Base-by-base conservation (phyloP, 495 filamentous ascomycete species). In the Penicillium subrubescens region DNA sequence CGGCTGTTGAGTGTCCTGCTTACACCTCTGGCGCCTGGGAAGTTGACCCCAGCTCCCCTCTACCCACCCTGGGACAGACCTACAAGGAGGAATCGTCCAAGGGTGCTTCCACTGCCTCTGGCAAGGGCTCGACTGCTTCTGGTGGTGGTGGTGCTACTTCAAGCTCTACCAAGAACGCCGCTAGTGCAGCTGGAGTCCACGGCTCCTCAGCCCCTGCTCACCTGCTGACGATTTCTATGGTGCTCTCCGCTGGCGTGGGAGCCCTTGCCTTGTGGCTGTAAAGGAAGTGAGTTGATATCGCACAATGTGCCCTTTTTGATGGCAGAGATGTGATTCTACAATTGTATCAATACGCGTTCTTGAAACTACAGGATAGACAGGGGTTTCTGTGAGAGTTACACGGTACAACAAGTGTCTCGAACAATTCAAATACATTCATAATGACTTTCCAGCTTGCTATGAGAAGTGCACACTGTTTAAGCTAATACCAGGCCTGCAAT, bases 21-120 rank as follows among this genome's bases (percentile, higher is more conserved):
- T 89, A 84, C 25, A 94, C 90, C 0, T 65, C 82, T 1, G 86
- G 84, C 55, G 85, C 86, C 51, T 97, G 92, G 92, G 77, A 85
- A 41, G 86, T 95, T 7, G 75, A 91, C 64, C 88, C 90, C 19
- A 86, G 85, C 69, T 83, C 87, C 2, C 74, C 84, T 8, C 81
- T 94, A 12, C 92, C 92, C 0, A 90, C 85, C 17, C 60, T 96
- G 8, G 90, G 89, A 10, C 70, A 78, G 50, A 72, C 61, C n/a
- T 79, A 71, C 63, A 70, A 60, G 46, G 63, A 63, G 57, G 39
- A 37, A 0, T n/a, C 11, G 14, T 48, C 43, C 19, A 10, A 8
- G 39, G 54, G 55, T 43, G 46, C 27, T 12, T 50, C 27, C 7
- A 67, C 53, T 14, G 17, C 57, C 14, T 68, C 64, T 34, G 63